A percentile compares a stretch with the other conserved stretches of the same genome.
Conservation (phyloP, 768 basidiomycete species). For the Wakefieldia striispora region DNA sequence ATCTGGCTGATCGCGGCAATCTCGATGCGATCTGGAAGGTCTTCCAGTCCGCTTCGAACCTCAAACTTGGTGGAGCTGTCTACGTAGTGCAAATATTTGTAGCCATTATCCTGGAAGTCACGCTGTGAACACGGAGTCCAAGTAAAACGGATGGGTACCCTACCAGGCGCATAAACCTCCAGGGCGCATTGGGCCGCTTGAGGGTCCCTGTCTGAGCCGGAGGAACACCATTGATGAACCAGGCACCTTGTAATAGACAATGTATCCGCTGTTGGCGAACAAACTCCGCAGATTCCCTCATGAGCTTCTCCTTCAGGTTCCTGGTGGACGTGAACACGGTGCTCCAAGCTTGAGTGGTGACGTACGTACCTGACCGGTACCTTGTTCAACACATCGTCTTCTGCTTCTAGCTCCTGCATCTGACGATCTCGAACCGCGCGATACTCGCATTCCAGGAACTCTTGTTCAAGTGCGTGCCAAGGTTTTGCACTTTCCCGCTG, state of each 20-base stretch:
- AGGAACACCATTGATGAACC: constrained; percentile 84
- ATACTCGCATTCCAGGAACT: constrained; percentile 80
- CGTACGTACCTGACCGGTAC: constrained; percentile 72
- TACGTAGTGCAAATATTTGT: constrained; percentile 82
- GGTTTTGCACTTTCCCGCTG: constrained; percentile 68
- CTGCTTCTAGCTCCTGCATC: constrained; percentile 85
- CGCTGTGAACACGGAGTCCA: background rate
- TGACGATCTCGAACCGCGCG: constrained; percentile 83
- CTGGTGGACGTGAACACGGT: constrained; percentile 38
- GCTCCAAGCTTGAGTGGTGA: background rate
- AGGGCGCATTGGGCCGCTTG: constrained; percentile 62
- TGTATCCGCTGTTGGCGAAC: constrained; percentile 86
- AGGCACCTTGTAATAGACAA: constrained; percentile 84
- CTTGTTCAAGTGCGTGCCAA: constrained; percentile 83
- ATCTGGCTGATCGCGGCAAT: constrained; percentile 78
- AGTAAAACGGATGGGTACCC: constrained; percentile 13
- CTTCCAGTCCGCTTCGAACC: constrained; percentile 78
- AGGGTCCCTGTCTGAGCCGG: constrained; percentile 39
- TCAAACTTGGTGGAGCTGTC: constrained; percentile 79
- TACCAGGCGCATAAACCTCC: constrained; percentile 88
- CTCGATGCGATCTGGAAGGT: constrained; percentile 85
- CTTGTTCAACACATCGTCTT: constrained; percentile 85
- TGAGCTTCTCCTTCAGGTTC: constrained; percentile 79
- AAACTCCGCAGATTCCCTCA: constrained; percentile 89
- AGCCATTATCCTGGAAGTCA: constrained; percentile 61